Evolutionary conservation across 2,329 filamentous ascomycete genomes (phyloP), one percentile per base, ranked within the genome.

Genomic region (Stromatinia cepivora): DNA sequence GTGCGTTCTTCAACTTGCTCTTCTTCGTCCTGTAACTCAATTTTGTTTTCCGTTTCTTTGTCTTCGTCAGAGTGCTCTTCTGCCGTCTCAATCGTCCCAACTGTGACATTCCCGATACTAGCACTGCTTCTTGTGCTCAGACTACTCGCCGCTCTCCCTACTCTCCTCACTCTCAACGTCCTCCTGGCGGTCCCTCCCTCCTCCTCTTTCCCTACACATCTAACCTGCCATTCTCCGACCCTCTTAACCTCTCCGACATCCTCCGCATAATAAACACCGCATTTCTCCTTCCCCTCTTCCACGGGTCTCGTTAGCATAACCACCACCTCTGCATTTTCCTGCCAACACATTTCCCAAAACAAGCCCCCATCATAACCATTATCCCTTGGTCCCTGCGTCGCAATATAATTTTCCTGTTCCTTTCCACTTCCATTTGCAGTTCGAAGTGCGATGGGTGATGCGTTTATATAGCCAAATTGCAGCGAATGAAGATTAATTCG

Each of bases 401-500:
- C 71, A 13, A 73, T 73, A 7, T 69, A 73, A 20, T 66, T 63
- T 48, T 73, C 71, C 7, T 66, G 36, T 73, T 69, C 80, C 78
- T 48, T 78, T 77, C 73, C 80, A 56, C 15, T 34, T 22, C 66
- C 66, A 42, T 62, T 42, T 13, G 56, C 66, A 42, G 28, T 56
- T 10, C 66, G 48, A 76, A 72, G 83, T 74, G 56, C 84, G 76
- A 86, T 78, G 70, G 89, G 87, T 25, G 90, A 93, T 48, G 91
- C 91, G 78, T 94, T 94, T 80, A 94, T 91, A 78, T 93, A 94
- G 70, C 87, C 83, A 61, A 86, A 89, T 15, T 89, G 84, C 1
- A 91, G 88, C 1, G 97, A 93, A 52, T 86, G 85, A n/a, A 98
- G 85, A 78, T 87, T 90, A 66, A 98, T 85, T 34, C 94, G 88